Evolutionary conservation across 1,284 basidiomycete species (phyloP).

Genomic region (Tilletia setariae): DNA sequence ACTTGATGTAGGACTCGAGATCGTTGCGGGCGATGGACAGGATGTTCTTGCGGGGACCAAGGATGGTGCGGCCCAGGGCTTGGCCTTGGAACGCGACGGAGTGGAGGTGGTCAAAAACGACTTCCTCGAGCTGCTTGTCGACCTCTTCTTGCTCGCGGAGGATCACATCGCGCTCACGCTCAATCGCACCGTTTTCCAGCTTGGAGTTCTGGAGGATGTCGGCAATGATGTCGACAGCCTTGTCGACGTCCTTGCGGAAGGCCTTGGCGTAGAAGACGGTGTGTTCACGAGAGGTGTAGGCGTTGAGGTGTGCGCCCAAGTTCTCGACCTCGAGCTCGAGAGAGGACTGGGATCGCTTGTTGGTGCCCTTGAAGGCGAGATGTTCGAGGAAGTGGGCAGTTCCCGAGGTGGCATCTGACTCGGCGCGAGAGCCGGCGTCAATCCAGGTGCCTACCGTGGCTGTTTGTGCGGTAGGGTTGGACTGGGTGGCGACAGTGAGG

Average conservation of each 20-base stretch:
- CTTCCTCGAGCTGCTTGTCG: slow-evolving; percentile 96
- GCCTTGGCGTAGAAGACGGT: slow-evolving; percentile 99
- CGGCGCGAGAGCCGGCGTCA: slow-evolving; percentile 93
- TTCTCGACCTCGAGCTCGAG: slow-evolving; percentile 98
- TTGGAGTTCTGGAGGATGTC: slow-evolving; percentile 98
- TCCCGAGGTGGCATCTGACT: slow-evolving; percentile 88
- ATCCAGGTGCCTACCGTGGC: slow-evolving; percentile 99
- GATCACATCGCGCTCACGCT: slow-evolving; percentile 95
- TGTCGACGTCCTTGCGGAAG: slow-evolving; percentile 90
- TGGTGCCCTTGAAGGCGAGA: slow-evolving; percentile 77
- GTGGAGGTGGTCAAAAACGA: slow-evolving; percentile 97
- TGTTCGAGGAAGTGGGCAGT: slow-evolving; percentile 99
- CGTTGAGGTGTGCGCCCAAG: slow-evolving; percentile 94
- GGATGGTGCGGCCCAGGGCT: slow-evolving; percentile 92
- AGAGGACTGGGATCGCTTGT: slow-evolving; percentile 79
- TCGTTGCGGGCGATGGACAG: slow-evolving; percentile 91
- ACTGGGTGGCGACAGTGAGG: slow-evolving; percentile 62
- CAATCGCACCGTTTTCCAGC: slow-evolving; percentile 81
- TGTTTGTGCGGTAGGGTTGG: slow-evolving; percentile 89
- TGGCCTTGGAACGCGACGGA: slow-evolving; percentile 93
- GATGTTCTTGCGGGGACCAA: slow-evolving; percentile 94
- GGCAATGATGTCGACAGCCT: slow-evolving; percentile 91
- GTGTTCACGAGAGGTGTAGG: slow-evolving; percentile 97
- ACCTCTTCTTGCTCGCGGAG: slow-evolving; percentile 98
- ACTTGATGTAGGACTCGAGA: slow-evolving; percentile 86